Percentiles rank a stretch among this genome's conserved stretches.
These are phyloP conservation scores for Zelonia costaricensis DNA, from an alignment of 208 protist genomes.

Conservation along the genomic window DNA sequence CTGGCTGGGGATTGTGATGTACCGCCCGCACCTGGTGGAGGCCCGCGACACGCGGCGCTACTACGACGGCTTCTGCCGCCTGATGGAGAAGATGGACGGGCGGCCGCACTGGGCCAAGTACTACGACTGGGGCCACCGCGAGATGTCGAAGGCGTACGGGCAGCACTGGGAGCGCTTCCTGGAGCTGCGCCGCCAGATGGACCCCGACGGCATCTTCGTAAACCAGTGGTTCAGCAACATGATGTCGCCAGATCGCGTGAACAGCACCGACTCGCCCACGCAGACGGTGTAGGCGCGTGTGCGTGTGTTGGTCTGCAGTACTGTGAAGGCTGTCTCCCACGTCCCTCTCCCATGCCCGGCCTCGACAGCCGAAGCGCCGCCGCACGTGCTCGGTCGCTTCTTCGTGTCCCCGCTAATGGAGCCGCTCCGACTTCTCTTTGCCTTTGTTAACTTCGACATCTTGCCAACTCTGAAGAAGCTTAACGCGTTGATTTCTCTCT, in stretches of 20 bases:
- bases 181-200: conserved; percentile 45
- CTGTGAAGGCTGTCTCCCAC: no score
- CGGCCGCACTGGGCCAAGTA: conserved; percentile 87
- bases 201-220: conserved; percentile 63
- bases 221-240: conserved; percentile 74
- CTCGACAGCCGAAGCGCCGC: no score
- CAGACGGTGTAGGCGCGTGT: not conserved
- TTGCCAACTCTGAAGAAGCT: no score
- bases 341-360: no score
- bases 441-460: no score
- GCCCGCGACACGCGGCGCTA: conserved; percentile 60
- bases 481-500: no score
- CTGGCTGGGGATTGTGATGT: conserved; percentile 90
- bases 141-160: conserved; percentile 51
- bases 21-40: conserved; percentile 49
- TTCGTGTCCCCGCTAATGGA: no score
- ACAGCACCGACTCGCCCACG: conserved; percentile 44
- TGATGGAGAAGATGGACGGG: conserved; percentile 68
- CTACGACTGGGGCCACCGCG: conserved; percentile 50
- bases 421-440: no score
- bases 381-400: no score
- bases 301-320: no score
- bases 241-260: conserved; percentile 29
- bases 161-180: conserved; percentile 64
- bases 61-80: conserved; percentile 59